Evolutionary conservation across 140 eudicot species (phyloP), one percentile per base, ranked within the genome.

Genomic region (Anethum foeniculum): DNA sequence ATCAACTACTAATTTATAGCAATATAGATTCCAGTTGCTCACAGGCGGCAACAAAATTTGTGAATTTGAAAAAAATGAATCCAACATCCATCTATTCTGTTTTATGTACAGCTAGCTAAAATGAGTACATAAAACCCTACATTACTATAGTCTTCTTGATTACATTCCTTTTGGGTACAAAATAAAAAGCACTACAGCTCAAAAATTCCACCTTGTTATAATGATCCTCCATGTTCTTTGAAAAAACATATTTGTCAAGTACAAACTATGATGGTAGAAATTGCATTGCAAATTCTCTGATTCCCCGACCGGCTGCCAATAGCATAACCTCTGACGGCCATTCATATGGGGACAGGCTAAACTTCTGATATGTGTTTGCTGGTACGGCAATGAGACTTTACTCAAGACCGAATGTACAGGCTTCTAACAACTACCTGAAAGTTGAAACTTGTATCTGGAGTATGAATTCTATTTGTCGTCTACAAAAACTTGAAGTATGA

Each of bases 401-500:
- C n/a, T 16, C 25, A 3, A 54, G 69, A 54, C 80, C 2, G 34
- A 18, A 43, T 34, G 76, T 79, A 64, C 74, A 64, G 23, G 68
- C 80, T 39, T 51, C 16, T 39, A 72, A 3, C n/a, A 10, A 23
- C 77, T 38, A 72, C 34, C 18, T 39, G 18, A 21, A 72, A 72
- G 18, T 71, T 36, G 30, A 21, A 72, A 72, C 32, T 71, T 36
- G 27, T 34, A 69, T 5, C 75, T 1, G 25, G 75, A 30, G 39
- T 78, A 10, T 54, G 39, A 16, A 4, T 62, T 56, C 82, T 79
- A 89, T 47, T 62, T 44, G 82, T 93, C 97, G 80, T 91, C 96
- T 82, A 89, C 74, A 80, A 93, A 93, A 83, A 88, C 82, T 85
- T 75, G 86, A 86, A 85, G 91, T 69, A 93, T 81, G 81, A 91